Evolutionary conservation across 108 stramenopile genomes (phyloP), one percentile per base, ranked within the genome.

Genomic region (Epithemia pelagica): DNA sequence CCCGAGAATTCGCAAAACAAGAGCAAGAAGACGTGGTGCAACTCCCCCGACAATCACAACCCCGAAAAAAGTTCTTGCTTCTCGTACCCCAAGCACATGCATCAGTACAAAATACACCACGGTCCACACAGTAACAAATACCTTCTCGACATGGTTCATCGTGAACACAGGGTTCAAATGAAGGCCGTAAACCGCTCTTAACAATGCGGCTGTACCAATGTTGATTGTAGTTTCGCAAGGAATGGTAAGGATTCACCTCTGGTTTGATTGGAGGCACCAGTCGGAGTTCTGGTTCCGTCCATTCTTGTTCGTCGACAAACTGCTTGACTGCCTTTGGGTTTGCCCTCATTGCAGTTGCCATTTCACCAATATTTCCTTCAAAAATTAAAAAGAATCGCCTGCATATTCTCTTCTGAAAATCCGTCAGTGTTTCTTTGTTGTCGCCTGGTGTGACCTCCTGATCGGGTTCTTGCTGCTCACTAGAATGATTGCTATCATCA

Each of bases 91-190:
- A 87, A 2, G 66, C 76, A 66, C 94, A 95, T 54, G 82, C 80
- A 61, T 85, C 85, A 10, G 82, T 87, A 74, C 94, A 95, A 56
- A 89, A 90, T 56, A 77, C 74, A 24, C 60, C 68, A 66, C 81
- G 79, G 56, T 83, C 58, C n/a, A 89, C 71, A 65, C 91, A 92
- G 46, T 66, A 60, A 61, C 91, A 92, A 28, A 63, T 85, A n/a
- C 73, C 69, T 19, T 81, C 79, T 1, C 68, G 66, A 73, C 91
- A 92, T 1, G 78, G 84, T 32, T 66, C 91, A 19, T 73, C 70
- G 73, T 92, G 91, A 33, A 77, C 73, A 61, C 91, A 92, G 2
- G 87, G 87, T 18, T 30, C 31, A 32, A 68, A 68, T 1, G 52
- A 10, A 22, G 67, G 57, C n/a, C 30, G 58, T 5, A 59, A 30